Evolutionary conservation across 768 basidiomycete species (phyloP), one percentile per base, ranked within the genome.

Genomic region (Kwoniella mangroviensis): DNA sequence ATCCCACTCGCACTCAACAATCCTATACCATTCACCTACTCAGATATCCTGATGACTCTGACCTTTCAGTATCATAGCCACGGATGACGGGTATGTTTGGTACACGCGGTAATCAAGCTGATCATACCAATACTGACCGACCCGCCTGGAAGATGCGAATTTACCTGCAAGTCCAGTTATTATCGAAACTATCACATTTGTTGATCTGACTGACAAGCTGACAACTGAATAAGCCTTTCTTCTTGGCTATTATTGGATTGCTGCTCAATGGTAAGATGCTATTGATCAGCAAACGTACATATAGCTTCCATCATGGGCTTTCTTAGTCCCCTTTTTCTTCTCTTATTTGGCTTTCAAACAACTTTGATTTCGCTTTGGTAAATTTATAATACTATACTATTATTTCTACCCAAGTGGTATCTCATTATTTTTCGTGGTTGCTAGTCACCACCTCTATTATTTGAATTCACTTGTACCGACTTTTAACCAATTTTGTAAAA

Each of bases 281-380:
- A 34, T 34, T 34, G 34, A 34, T 34, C 0, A 34, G 34, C 0
- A 34, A 34, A 34, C 34, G 9, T 34, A 34, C 34, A 34, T 34
- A 34, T 34, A 51, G 17, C 15, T 17, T 17, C 21, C 49, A 51
- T 51, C 2, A 1, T 51, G 49, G 49, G 49, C 49, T 12, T 24
- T 54, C 53, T 21, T 51, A 4, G 2, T 21, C 4, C 1, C 24
- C 24, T 21, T 19, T 0, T n/a, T 54, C 11, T 42, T 15, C 17
- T 60, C 2, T 42, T 60, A 7, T 28, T 42, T 22, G 19, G 15
- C 42, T 40, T 58, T 1, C 56, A 58, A 58, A 17, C 17, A 58
- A 40, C 17, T 69, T 69, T 61, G 68, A 69, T 63, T 69, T 69
- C 52, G 54, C 61, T 63, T 26, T 63, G 1, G 22, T 26, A 22